A percentile compares a stretch with the other conserved stretches of the same genome.
Conservation (phyloP, 495 filamentous ascomycete species). For the Penicillium angulare region DNA sequence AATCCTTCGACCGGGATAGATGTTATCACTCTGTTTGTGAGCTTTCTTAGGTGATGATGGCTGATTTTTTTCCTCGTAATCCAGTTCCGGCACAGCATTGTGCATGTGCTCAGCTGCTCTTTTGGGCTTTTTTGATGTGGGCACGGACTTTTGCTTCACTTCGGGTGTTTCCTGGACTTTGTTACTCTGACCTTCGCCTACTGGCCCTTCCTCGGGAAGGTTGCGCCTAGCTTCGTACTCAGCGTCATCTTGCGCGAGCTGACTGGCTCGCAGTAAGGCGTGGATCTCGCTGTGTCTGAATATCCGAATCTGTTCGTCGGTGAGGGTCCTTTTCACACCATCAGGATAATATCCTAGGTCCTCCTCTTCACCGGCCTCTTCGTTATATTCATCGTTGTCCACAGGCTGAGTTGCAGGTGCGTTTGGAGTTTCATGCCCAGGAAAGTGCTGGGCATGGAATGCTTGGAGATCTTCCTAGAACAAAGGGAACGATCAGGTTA, state of each 20-base stretch:
- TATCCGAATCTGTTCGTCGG: constrained; percentile 86
- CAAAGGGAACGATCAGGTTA: too few species aligned
- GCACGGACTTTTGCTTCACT: neutral
- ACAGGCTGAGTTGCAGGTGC: constrained; percentile 22
- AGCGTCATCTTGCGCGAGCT: constrained; percentile 35
- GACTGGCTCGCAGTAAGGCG: constrained; percentile 56
- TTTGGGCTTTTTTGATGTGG: neutral
- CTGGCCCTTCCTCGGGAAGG: constrained; percentile 9
- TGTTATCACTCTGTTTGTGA: neutral
- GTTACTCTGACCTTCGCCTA: too few species aligned
- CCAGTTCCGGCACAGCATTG: constrained; percentile 2
- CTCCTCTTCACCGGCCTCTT: constrained; percentile 58
- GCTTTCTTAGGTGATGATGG: neutral
- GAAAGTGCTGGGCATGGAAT: constrained; percentile 69
- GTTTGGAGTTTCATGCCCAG: constrained; percentile 20
- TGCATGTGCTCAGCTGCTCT: neutral
- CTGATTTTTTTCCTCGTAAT: constrained; percentile 16
- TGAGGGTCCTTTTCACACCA: constrained; percentile 86
- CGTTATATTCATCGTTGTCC: constrained; percentile 29
- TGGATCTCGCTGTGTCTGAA: constrained; percentile 91
- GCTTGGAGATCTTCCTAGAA: constrained; percentile 66
- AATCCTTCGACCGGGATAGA: constrained; percentile 29
- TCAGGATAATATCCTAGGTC: constrained; percentile 86
- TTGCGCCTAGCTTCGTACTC: constrained; percentile 21
- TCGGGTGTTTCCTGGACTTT: neutral